phyloP scores from a whole-genome alignment of 169 alveolate genomes.

The Eimeria brunetti region DNA sequence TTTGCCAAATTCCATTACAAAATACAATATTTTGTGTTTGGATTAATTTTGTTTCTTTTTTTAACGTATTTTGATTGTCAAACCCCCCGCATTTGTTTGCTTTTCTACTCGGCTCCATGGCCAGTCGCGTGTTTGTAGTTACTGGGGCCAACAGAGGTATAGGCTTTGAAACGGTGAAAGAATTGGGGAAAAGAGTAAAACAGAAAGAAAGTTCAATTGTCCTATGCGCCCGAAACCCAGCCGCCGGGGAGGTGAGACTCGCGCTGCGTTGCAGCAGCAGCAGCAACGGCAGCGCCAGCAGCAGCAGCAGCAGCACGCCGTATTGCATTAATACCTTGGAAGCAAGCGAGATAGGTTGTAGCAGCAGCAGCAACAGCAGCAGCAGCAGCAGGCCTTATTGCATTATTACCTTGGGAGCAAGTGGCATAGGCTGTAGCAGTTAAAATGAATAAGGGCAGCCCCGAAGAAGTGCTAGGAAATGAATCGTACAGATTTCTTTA shows the following conservation, averaged over 20 bases:
- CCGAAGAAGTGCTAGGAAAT: neutral
- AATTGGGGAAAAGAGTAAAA: constrained; percentile 36
- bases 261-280: neutral
- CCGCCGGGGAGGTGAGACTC: constrained; percentile 49
- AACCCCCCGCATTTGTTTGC: neutral
- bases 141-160: constrained; percentile 77
- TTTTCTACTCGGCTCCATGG: neutral
- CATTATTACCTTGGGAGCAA: neutral
- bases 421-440: neutral
- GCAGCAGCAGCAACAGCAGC: no score
- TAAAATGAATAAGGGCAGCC: neutral
- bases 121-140: constrained; percentile 41
- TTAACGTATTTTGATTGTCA: neutral
- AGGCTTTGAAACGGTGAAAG: constrained; percentile 42
- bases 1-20: neutral
- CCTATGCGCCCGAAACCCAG: constrained; percentile 22
- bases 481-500: neutral
- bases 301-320: no score
- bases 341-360: neutral
- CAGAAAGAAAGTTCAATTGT: constrained; percentile 10
- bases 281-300: neutral
- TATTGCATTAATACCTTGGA: no score
- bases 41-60: neutral
- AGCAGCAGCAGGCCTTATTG: no score
- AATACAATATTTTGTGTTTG: no score